A percentile compares a stretch with the other conserved stretches of the same genome.
Conservation (phyloP, 257 asterid species). For the Ilex asprella region DNA sequence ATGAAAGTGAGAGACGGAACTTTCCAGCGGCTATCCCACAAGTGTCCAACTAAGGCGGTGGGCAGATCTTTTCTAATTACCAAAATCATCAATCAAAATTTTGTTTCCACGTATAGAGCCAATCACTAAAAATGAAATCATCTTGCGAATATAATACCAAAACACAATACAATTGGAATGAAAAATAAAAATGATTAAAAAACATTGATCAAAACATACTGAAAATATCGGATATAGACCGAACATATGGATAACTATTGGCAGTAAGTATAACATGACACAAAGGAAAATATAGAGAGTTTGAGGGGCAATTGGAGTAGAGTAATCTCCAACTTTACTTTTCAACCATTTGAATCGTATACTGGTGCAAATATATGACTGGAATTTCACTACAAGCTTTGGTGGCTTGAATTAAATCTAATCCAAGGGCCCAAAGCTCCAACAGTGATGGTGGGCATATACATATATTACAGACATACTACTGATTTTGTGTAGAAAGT, state of each 20-base stretch:
- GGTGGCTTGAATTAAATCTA: slow-evolving; percentile 18
- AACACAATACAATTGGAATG: too few relatives aligned
- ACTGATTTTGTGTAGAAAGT: slow-evolving; percentile 12
- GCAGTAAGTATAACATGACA: not conserved
- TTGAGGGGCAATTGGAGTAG: slow-evolving; percentile 23
- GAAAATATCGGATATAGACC: not conserved
- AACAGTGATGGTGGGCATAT: slow-evolving; percentile 25
- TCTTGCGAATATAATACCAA: too few relatives aligned
- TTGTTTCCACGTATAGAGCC: too few relatives aligned
- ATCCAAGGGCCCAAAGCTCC: slow-evolving; percentile 17
- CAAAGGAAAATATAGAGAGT: not conserved
- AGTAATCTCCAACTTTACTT: slow-evolving; percentile 35
- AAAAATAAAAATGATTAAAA: too few relatives aligned
- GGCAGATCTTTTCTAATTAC: slow-evolving; percentile 21
- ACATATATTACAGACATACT: too few relatives aligned
- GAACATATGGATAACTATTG: too few relatives aligned
- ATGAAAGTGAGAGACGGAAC: slow-evolving; percentile 52
- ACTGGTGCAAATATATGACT: slow-evolving; percentile 14
- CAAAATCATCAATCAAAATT: not conserved
- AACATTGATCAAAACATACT: not conserved
- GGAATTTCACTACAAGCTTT: slow-evolving; percentile 9
- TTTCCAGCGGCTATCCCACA: slow-evolving; percentile 36
- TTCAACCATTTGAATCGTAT: slow-evolving; percentile 23
- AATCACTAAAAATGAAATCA: too few relatives aligned
- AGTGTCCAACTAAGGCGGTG: slow-evolving; percentile 34